Percentiles rank a stretch among this genome's conserved stretches.
Conservation (phyloP, 2,329 filamentous ascomycete species). For the Neofusicoccum umdonicola region DNA sequence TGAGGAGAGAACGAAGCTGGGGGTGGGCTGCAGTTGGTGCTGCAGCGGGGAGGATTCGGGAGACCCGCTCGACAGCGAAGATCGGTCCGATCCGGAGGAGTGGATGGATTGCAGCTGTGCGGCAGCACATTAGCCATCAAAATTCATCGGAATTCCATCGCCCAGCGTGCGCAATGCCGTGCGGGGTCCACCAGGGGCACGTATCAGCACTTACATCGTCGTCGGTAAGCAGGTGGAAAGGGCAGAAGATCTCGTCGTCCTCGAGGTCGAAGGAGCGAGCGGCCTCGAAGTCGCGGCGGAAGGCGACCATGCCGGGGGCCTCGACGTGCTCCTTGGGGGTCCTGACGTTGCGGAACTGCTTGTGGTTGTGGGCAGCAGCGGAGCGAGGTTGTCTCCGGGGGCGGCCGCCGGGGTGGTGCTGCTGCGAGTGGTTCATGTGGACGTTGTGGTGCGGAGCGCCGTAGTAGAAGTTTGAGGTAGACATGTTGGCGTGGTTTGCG, state of each 20-base stretch:
- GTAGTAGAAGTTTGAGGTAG: conserved; percentile 43
- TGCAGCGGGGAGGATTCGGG: conserved; percentile 89
- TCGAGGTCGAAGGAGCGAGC: conserved; percentile 92
- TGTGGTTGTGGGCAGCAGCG: conserved; percentile 79
- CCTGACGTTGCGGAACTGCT: conserved; percentile 81
- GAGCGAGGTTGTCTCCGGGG: conserved; percentile 81
- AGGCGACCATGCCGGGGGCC: conserved; percentile 70
- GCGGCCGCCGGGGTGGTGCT: conserved; percentile 80
- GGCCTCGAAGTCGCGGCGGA: conserved; percentile 85
- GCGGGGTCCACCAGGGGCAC: not conserved
- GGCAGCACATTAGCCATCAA: conserved; percentile 18
- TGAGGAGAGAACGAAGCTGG: conserved; percentile 69
- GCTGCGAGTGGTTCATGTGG: conserved; percentile 56
- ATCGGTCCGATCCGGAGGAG: conserved; percentile 85
- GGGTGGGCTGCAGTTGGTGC: conserved; percentile 70
- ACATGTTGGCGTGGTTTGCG: conserved; percentile 4
- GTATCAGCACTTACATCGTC: conserved; percentile 66
- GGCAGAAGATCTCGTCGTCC: conserved; percentile 95
- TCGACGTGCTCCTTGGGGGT: conserved; percentile 85
- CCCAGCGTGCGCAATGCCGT: not conserved
- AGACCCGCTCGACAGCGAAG: conserved; percentile 90
- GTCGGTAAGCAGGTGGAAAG: conserved; percentile 80
- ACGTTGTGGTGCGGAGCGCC: conserved; percentile 49
- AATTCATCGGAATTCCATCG: conserved; percentile 14
- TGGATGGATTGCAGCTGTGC: conserved; percentile 83